phyloP scores from a whole-genome alignment of 805 yeast genomes.

The Candida quercuum region DNA sequence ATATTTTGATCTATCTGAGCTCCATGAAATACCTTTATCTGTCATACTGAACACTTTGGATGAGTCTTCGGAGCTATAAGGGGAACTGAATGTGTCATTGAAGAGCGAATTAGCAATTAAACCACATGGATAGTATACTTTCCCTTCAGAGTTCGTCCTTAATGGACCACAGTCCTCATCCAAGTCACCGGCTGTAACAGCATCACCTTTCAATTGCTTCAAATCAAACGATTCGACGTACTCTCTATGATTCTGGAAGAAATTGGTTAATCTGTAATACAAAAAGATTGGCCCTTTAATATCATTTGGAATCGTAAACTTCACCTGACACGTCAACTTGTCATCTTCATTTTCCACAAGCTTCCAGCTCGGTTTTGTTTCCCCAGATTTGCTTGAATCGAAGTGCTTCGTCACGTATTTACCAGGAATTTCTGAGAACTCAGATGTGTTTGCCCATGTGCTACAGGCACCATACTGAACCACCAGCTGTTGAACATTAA shows the following conservation, averaged over 20 bases:
- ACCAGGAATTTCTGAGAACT: slow-evolving; percentile 49
- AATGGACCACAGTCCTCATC: slow-evolving; percentile 59
- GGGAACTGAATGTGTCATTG: slow-evolving; percentile 75
- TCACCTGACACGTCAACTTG: slow-evolving; percentile 50
- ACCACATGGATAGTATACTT: slow-evolving; percentile 88
- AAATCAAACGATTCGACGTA: slow-evolving; percentile 83
- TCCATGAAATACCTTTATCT: slow-evolving; percentile 76
- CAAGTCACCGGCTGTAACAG: slow-evolving; percentile 48
- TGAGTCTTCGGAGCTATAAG: slow-evolving; percentile 24
- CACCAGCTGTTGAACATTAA: slow-evolving; percentile 66
- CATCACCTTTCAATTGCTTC: slow-evolving; percentile 74
- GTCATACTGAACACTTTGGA: slow-evolving; percentile 14
- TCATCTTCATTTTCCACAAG: slow-evolving; percentile 36
- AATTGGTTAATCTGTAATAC: slow-evolving; percentile 84
- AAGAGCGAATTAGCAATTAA: slow-evolving; percentile 88
- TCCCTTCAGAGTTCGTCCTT: slow-evolving; percentile 43
- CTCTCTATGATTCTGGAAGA: slow-evolving; percentile 91
- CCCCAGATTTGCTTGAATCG: slow-evolving; percentile 26
- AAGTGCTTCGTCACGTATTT: slow-evolving; percentile 60
- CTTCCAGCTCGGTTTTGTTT: slow-evolving; percentile 58
- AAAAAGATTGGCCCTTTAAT: slow-evolving; percentile 67
- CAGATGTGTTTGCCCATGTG: slow-evolving; percentile 37
- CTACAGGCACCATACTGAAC: slow-evolving; percentile 76
- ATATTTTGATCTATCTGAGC: slow-evolving; percentile 65
- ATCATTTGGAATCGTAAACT: slow-evolving; percentile 67